Evolutionary conservation across 2,329 filamentous ascomycete species (phyloP), one percentile per base, ranked within the genome.

Genomic region (Fusarium redolens): DNA sequence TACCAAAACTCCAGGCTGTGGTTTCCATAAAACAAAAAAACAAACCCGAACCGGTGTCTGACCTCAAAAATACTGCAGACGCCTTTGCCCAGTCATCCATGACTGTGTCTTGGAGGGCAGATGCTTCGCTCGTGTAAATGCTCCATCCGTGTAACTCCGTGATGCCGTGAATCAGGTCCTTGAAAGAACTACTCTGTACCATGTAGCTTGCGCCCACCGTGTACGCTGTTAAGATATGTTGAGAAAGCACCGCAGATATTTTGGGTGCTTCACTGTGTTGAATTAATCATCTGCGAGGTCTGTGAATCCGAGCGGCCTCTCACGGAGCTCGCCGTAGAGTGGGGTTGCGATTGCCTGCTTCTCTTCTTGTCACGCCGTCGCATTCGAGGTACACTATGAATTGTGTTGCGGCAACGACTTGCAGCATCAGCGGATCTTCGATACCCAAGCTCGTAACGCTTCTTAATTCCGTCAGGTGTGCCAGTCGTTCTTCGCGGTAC

Each of bases 331-430:
- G 69, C 59, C 11, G 59, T n/a, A 13, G 55, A 58, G 54, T 48
- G 30, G 20, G 22, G 12, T 38, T 59, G 61, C 31, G 40, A 56
- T 28, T 68, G 68, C 35, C 57, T 73, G 28, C 56, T 69, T 43
- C 48, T 67, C 47, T 68, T 75, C 57, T 76, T 78, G 43, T 77
- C 73, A 52, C 76, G 75, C n/a, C 76, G 72, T 59, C 76, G 72
- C 76, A 78, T 78, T 30, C 76, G 72, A 20, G 76, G 76, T 10
- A 69, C 60, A 48, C 64, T 72, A 43, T 75, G 74, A 8, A 78
- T 61, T 28, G 74, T 70, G 25, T 77, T 78, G 61, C 60, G 68
- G 54, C 76, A 78, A 30, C 62, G 62, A 22, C 64, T 75, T 40
- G 75, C 76, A n/a, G 75, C 76, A 51, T 78, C 76, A 20, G 48